Evolutionary conservation across 73 alveolate species (phyloP), one percentile per base, ranked within the genome.

Genomic region (Stentor roeselii): DNA sequence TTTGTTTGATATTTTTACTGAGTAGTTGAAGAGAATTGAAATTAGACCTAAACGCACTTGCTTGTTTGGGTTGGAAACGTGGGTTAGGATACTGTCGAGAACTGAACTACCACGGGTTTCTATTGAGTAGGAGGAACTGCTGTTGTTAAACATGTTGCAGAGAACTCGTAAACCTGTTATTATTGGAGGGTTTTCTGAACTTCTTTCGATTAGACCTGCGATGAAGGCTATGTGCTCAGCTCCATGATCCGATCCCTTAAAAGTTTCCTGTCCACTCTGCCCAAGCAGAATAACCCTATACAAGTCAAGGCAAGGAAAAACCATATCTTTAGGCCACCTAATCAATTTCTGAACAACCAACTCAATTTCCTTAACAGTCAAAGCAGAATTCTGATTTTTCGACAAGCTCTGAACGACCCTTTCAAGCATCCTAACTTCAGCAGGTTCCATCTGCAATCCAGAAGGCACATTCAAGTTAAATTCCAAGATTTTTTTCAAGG

Each of bases 281-380:
- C 96, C 99, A 80, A 90, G 84, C 60, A 94, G 78, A 86, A 92
- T 95, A 95, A 96, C 89, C 88, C 99, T 92, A 90, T 94, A 94
- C 50, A 96, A 90, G 77, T 97, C 99, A 83, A 93, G 91, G 76
- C 89, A 89, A 34, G 99, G 99, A 78, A 97, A 92, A 76, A 95
- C 86, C 41, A 77, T 60, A 40, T 96, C 95, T 59, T 88, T 90
- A 39, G 96, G 97, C 98, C 99, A 95, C 58, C 91, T 80, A 3
- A 97, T 90, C 75, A 97, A 84, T 87, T 92, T 95, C n/a, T n/a
- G n/a, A 59, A 89, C 88, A 75, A 92, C 86, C 59, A 96, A 90
- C 42, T 92, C 98, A 3, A 88, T 95, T 0, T 92, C 90, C 59
- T 90, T 80, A 36, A 82, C 38, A 59, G 93, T 92, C 6, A 90